A percentile compares a stretch with the other conserved stretches of the same genome.
These are phyloP conservation scores for Aspergillus versicolor DNA, from an alignment of 2,329 filamentous ascomycete species.

Conservation along the genomic window DNA sequence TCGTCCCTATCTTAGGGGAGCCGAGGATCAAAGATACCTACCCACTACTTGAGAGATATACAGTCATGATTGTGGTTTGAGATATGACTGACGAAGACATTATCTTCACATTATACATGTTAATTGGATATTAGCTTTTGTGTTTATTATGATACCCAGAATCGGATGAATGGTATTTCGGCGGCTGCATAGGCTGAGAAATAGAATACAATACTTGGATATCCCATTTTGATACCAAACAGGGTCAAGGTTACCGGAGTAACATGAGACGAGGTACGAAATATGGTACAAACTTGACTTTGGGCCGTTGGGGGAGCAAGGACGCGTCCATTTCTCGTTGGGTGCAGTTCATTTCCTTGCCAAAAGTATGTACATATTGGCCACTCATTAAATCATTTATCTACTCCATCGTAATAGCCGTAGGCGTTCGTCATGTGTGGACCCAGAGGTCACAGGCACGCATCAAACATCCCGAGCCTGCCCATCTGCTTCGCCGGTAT, in stretches of 20 bases:
- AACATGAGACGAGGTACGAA: neutral
- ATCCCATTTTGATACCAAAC: neutral
- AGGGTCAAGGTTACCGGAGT: too few relatives aligned
- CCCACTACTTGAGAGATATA: conserved; percentile 22
- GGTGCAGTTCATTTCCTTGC: neutral
- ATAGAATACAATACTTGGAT: neutral
- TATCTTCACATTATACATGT: neutral
- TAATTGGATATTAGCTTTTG: conserved; percentile 2
- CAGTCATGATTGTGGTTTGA: conserved; percentile 31
- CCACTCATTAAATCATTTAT: neutral
- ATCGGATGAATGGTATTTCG: neutral
- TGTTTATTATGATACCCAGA: conserved; percentile 12
- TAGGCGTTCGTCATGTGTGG: too few relatives aligned
- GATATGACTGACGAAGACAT: neutral
- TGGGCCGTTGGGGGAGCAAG: neutral
- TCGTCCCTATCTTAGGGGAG: conserved; percentile 24
- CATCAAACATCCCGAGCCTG: conserved; percentile 35
- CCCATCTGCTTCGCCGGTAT: conserved; percentile 55
- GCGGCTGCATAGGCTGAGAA: neutral
- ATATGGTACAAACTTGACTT: neutral
- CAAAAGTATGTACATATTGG: neutral
- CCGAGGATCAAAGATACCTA: conserved; percentile 22
- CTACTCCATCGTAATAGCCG: neutral
- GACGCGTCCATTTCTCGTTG: neutral
- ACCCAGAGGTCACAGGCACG: neutral